Evolutionary conservation across 1,139 yeast genomes (phyloP), one percentile per base, ranked within the genome.

Genomic region (Yamadazyma dushanensis): DNA sequence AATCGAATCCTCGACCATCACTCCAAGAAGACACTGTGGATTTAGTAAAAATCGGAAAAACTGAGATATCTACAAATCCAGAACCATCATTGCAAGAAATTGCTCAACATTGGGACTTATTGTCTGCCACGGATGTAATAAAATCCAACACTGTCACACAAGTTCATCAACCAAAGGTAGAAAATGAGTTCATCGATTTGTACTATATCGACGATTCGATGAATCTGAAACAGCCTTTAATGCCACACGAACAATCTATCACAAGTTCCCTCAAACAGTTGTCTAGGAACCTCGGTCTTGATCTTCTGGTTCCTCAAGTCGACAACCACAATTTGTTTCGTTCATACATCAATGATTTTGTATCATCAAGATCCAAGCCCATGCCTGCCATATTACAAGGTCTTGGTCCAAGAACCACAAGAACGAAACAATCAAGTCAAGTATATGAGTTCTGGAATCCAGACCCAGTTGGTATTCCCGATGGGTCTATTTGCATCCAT

Each of bases 41-140:
- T 4, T 20, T 30, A 3, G 22, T 30, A 7, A 8, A 9, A 16
- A 25, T 31, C 16, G 15, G 17, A 16, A 16, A 15, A 8, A 17
- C 8, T 11, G 13, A 13, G 8, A 11, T 5, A 5, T 2, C 10
- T 3, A 9, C 7, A 14, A 26, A 13, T 10, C 6, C 19, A 13
- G 19, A 20, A 15, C 20, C 21, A 5, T 15, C 14, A 5, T 21
- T 32, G 17, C 4, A 9, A 4, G 40, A 40, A 3, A 19, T 50
- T 8, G 38, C 56, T 1, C 21, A 39, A 1, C 29, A 47, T 4
- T 31, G 62, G 3, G 79, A 76, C 8, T 26, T 56, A 1, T 42
- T 58, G 5, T 76, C 82, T 0, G 32, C 47, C 5, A 47, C 66
- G 2, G 80, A 78, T 47, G 44, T 70, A 2, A 49, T 76, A 9